A percentile compares a stretch with the other conserved stretches of the same genome.
Conservation (phyloP, 108 stramenopile genomes). For the Chaetoceros tenuissimus region DNA sequence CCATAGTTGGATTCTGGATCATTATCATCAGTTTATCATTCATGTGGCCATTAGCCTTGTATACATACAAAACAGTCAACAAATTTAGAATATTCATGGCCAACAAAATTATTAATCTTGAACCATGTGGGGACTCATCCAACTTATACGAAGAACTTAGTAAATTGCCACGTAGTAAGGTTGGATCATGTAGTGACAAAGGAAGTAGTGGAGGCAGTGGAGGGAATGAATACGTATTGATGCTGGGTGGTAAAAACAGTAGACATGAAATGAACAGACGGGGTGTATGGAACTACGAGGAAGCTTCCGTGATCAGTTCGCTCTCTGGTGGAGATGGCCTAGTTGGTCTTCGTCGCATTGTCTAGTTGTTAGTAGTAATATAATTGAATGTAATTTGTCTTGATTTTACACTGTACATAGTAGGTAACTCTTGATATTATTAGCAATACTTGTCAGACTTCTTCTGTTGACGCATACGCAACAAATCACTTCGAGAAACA, state of each 20-base stretch:
- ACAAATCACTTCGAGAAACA: conserved; percentile 45
- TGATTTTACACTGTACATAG: neutral
- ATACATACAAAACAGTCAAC: neutral
- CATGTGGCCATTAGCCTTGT: neutral
- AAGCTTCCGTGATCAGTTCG: neutral
- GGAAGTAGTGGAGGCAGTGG: neutral
- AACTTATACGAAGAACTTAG: neutral
- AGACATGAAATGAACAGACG: neutral
- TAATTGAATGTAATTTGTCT: neutral
- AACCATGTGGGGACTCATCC: neutral
- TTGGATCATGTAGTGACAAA: neutral
- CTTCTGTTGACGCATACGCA: conserved; percentile 58
- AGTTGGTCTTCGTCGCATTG: neutral
- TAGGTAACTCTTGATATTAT: neutral
- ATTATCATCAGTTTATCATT: neutral
- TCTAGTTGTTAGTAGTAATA: neutral
- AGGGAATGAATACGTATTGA: neutral
- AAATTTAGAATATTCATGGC: neutral
- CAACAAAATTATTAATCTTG: neutral
- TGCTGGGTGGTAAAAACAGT: neutral
- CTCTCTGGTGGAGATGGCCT: neutral
- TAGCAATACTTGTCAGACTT: conserved; percentile 81
- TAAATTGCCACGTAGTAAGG: neutral
- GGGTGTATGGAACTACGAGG: neutral
- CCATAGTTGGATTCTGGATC: neutral